Conservation (phyloP, 2,329 filamentous ascomycete species). For the Phyllosticta citriasiana region DNA sequence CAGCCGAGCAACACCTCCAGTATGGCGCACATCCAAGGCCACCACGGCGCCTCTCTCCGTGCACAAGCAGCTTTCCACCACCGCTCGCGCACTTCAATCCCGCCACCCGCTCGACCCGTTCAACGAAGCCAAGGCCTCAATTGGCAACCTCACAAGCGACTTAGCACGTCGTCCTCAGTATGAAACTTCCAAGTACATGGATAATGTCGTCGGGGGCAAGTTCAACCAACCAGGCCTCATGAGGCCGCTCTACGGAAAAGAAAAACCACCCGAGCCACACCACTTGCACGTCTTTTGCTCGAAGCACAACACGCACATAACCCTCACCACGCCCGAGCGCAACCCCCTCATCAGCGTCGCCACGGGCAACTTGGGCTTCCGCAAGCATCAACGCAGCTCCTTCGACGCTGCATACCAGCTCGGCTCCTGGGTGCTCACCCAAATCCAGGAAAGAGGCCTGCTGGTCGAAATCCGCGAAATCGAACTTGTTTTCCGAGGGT, state of each 20-base stretch:
- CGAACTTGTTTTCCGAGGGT: conserved; percentile 76
- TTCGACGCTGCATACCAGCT: conserved; percentile 94
- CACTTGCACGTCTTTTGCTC: conserved; percentile 79
- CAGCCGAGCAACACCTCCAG: not conserved
- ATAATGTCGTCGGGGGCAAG: not conserved
- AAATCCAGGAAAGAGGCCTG: conserved; percentile 73
- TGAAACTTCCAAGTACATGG: not conserved
- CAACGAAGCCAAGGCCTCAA: not conserved
- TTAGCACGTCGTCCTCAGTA: not conserved
- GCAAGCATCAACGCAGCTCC: conserved; percentile 64
- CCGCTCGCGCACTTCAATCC: not conserved
- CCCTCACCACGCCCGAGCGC: conserved; percentile 71
- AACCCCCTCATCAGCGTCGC: conserved; percentile 71
- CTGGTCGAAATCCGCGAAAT: conserved; percentile 64
- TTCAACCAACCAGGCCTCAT: not conserved
- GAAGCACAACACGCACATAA: conserved; percentile 94
- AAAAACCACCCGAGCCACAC: conserved; percentile 49
- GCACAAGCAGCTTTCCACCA: not conserved
- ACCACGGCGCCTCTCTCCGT: not conserved
- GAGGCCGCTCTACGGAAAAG: not conserved
- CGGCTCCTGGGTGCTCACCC: conserved; percentile 69
- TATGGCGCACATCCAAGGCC: not conserved
- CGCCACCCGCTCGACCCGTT: not conserved
- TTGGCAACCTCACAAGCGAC: not conserved
- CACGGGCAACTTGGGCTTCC: conserved; percentile 84